Evolutionary conservation across 2,329 filamentous ascomycete genomes (phyloP).

Genomic region (Penicillium oxalicum): DNA sequence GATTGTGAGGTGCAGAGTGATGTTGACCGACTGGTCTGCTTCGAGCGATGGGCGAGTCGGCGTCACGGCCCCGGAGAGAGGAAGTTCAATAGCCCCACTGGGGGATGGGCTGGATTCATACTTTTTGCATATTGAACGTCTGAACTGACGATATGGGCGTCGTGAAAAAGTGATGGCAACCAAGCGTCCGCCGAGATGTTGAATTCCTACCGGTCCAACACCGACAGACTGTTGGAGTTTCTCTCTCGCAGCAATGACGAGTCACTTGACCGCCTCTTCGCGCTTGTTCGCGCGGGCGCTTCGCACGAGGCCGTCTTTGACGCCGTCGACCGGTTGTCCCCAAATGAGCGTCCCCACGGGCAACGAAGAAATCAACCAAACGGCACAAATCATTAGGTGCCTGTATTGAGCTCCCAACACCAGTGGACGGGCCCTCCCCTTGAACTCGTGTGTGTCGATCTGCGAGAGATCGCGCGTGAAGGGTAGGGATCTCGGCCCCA

Average conservation of each 20-base stretch:
- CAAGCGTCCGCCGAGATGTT: not conserved
- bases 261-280: constrained; percentile 20
- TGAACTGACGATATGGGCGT: not conserved
- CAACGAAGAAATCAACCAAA: not conserved
- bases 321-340: constrained; percentile 9
- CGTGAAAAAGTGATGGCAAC: not conserved
- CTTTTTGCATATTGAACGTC: not conserved
- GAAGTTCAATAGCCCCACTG: too few relatives aligned
- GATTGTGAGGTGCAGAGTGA: too few relatives aligned
- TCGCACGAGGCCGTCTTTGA: constrained; percentile 23
- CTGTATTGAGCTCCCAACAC: not conserved
- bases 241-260: constrained; percentile 20
- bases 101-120: too few relatives aligned
- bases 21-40: too few relatives aligned
- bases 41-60: too few relatives aligned
- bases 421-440: too few relatives aligned
- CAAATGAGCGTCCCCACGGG: not conserved
- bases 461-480: too few relatives aligned
- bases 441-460: too few relatives aligned
- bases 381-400: not conserved
- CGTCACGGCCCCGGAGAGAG: too few relatives aligned
- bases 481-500: too few relatives aligned
- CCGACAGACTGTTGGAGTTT: constrained; percentile 21
- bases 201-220: constrained; percentile 23
- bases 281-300: constrained; percentile 25